Conservation (phyloP, 2,329 filamentous ascomycete genomes). For the Nemania abortiva region DNA sequence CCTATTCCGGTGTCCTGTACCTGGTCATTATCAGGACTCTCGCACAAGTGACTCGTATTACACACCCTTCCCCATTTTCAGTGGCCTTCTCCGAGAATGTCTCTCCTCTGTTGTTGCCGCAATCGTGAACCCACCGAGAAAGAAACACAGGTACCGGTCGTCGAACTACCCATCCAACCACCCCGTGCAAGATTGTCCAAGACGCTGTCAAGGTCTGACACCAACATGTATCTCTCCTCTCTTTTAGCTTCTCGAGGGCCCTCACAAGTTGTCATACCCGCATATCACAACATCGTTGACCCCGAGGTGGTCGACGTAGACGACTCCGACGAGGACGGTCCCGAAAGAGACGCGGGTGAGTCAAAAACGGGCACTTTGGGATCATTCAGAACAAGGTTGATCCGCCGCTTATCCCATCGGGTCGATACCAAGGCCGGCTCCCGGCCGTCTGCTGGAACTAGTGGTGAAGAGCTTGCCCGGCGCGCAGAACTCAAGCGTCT, state of each 20-base stretch:
- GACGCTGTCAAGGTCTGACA: conserved; percentile 37
- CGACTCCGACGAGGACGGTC: conserved; percentile 51
- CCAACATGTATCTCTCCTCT: conserved; percentile 42
- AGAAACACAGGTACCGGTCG: conserved; percentile 36
- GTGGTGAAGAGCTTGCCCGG: conserved; percentile 65
- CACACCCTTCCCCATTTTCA: conserved; percentile 4
- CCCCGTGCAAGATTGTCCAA: conserved; percentile 44
- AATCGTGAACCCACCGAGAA: conserved; percentile 37
- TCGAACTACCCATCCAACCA: conserved; percentile 43
- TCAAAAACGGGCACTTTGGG: conserved; percentile 57
- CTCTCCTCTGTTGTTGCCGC: conserved; percentile 54
- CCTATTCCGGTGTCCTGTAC: conserved; percentile 4
- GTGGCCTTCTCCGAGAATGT: conserved; percentile 47
- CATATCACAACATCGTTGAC: conserved; percentile 48
- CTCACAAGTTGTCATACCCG: conserved; percentile 42
- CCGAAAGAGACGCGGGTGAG: conserved; percentile 29
- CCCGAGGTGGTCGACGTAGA: conserved; percentile 56
- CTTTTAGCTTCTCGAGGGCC: conserved; percentile 39
- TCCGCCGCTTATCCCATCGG: conserved; percentile 61
- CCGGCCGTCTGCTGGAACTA: conserved; percentile 58
- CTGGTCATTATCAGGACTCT: conserved; percentile 1
- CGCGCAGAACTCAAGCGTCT: conserved; percentile 68
- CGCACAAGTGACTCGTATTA: conserved; percentile 8
- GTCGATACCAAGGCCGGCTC: conserved; percentile 56
- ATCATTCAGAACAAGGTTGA: conserved; percentile 59